Evolutionary conservation across 2,329 filamentous ascomycete genomes (phyloP).

Genomic region (Aspergillus pseudoviridinutans): DNA sequence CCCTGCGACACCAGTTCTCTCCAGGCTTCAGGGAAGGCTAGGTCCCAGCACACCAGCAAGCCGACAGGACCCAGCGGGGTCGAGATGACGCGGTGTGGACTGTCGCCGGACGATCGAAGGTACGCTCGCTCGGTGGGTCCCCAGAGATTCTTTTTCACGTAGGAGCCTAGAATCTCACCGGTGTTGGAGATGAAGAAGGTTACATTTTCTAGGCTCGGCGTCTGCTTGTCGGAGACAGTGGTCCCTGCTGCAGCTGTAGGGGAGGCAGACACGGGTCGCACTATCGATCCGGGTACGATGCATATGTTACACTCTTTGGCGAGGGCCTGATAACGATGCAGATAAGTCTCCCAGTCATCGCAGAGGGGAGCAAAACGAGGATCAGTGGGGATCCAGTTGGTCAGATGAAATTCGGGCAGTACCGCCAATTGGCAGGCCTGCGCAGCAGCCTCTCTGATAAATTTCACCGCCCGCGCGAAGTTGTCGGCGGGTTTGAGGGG

Average conservation of each 20-base stretch:
- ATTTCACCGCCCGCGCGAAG: constrained; percentile 27
- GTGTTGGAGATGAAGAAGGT: constrained; percentile 52
- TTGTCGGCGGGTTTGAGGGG: constrained; percentile 5
- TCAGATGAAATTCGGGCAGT: constrained; percentile 54
- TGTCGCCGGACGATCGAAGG: neutral
- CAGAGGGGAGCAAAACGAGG: constrained; percentile 44
- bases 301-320: constrained; percentile 47
- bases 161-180: constrained; percentile 49
- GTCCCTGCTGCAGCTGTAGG: constrained; percentile 30
- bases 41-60: constrained; percentile 55
- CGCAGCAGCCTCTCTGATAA: constrained; percentile 44
- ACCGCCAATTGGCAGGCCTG: constrained; percentile 53
- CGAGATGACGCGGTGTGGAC: neutral
- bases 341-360: constrained; percentile 47
- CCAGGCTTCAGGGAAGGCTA: constrained; percentile 56
- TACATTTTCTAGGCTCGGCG: constrained; percentile 46
- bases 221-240: constrained; percentile 25
- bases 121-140: neutral
- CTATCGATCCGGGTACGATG: constrained; percentile 45
- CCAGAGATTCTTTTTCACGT: constrained; percentile 43
- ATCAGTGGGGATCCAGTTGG: constrained; percentile 49
- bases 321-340: constrained; percentile 49
- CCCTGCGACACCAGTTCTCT: constrained; percentile 50
- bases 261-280: constrained; percentile 14
- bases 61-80: constrained; percentile 53